Conservation (phyloP, 2,329 filamentous ascomycete species). For the Penicillium palitans region DNA sequence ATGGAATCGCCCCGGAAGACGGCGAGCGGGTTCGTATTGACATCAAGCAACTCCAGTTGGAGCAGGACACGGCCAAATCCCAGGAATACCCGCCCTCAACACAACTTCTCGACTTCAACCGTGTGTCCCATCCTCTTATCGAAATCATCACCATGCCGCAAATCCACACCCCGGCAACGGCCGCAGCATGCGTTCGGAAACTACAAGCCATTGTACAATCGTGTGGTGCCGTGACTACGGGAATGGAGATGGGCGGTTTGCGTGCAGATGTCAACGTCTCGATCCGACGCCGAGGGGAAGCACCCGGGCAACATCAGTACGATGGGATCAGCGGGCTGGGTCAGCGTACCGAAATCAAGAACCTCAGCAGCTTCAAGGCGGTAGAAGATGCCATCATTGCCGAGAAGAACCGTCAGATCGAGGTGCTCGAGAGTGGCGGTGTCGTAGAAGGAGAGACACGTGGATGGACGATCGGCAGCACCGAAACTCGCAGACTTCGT, state of each 20-base stretch:
- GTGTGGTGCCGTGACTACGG: constrained; percentile 81
- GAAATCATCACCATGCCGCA: constrained; percentile 93
- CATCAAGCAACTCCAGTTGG: constrained; percentile 93
- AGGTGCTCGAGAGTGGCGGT: constrained; percentile 72
- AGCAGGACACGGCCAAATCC: constrained; percentile 97
- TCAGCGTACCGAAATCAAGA: constrained; percentile 95
- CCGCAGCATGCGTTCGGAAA: constrained; percentile 85
- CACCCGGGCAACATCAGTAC: constrained; percentile 50
- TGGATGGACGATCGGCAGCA: constrained; percentile 85
- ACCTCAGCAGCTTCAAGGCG: constrained; percentile 89
- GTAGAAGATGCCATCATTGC: constrained; percentile 93
- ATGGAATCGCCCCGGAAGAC: constrained; percentile 76
- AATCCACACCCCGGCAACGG: constrained; percentile 82
- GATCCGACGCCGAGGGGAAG: constrained; percentile 62
- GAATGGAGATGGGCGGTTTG: constrained; percentile 90
- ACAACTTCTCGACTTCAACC: constrained; percentile 89
- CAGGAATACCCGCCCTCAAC: constrained; percentile 70
- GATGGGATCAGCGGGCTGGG: constrained; percentile 66
- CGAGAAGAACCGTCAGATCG: constrained; percentile 86
- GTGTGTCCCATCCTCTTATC: constrained; percentile 84
- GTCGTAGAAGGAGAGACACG: constrained; percentile 80
- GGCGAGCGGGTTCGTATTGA: constrained; percentile 70
- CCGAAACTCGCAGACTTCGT: constrained; percentile 75
- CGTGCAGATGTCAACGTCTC: constrained; percentile 96
- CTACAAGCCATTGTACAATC: constrained; percentile 76